Percentiles rank a stretch among this genome's conserved stretches.
Conservation (phyloP, 2,329 filamentous ascomycete species). For the Cyphellophora europaea region DNA sequence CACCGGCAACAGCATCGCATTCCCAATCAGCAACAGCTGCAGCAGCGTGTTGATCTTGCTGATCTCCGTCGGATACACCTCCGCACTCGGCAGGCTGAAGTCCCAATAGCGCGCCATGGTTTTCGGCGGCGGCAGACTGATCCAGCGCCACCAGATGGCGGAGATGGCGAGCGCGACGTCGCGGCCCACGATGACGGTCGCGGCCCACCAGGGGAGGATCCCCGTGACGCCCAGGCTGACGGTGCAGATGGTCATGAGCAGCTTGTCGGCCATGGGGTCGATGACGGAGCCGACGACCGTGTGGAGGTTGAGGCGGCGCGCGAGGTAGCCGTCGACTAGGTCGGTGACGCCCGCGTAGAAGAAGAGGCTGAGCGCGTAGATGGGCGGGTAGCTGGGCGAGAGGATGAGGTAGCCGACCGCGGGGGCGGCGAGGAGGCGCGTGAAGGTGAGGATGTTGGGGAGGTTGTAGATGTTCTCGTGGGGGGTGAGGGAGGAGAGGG, state of each 20-base stretch:
- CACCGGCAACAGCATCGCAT: constrained; percentile 72
- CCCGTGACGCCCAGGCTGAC: constrained; percentile 78
- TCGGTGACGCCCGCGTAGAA: constrained; percentile 88
- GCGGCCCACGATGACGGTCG: constrained; percentile 79
- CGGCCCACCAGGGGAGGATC: constrained; percentile 80
- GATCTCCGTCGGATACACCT: constrained; percentile 34
- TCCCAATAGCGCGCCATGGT: constrained; percentile 94
- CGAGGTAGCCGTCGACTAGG: constrained; percentile 88
- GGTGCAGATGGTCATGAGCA: constrained; percentile 86
- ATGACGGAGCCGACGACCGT: constrained; percentile 93
- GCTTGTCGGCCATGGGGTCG: constrained; percentile 95
- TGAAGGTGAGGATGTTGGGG: constrained; percentile 87
- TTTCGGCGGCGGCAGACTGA: constrained; percentile 85
- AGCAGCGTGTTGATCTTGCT: constrained; percentile 77
- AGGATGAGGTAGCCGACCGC: constrained; percentile 82
- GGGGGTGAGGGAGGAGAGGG: constrained; percentile 22
- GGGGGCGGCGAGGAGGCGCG: constrained; percentile 73
- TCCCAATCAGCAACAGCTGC: constrained; percentile 77
- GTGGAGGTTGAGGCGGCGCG: constrained; percentile 73
- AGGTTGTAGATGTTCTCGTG: constrained; percentile 95
- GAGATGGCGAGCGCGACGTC: constrained; percentile 75
- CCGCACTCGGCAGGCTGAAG: constrained; percentile 64
- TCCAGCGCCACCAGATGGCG: constrained; percentile 92
- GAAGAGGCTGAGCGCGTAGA: constrained; percentile 74
- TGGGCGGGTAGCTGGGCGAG: constrained; percentile 57